phyloP scores from a whole-genome alignment of 75 land plant species.

The Pinus albicaulis region DNA sequence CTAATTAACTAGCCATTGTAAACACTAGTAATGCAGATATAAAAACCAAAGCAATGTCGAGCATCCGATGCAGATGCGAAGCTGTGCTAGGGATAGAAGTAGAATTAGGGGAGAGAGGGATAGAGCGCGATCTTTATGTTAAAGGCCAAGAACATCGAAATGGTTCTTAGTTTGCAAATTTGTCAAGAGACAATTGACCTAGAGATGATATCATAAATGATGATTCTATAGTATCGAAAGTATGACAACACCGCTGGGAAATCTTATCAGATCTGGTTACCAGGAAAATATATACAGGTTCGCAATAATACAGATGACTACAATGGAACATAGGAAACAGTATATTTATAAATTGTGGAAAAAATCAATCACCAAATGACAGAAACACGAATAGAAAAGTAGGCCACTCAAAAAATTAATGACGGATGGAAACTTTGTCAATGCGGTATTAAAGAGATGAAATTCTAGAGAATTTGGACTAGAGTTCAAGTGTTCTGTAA shows the following conservation, averaged over 20 bases:
- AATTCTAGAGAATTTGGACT: neutral
- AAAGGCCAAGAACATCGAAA: neutral
- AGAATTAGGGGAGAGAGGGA: no score
- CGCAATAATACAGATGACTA: neutral
- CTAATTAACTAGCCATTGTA: no score
- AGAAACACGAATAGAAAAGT: constrained; percentile 4
- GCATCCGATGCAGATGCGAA: no score
- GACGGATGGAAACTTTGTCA: neutral
- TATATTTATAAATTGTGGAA: neutral
- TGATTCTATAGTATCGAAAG: neutral
- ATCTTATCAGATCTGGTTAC: neutral
- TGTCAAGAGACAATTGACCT: neutral
- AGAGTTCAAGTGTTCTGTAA: neutral
- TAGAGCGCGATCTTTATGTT: neutral
- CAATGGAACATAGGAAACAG: neutral
- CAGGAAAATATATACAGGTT: neutral
- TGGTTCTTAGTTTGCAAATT: neutral
- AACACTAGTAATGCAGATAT: no score
- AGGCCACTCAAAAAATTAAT: neutral
- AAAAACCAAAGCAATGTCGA: no score
- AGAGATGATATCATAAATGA: neutral
- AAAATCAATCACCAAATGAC: neutral
- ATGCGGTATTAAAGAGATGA: neutral
- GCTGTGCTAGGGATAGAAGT: no score
- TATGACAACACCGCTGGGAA: neutral